Evolutionary conservation across 352 stramenopile genomes (phyloP).

Genomic region (Phytophthora citricola): DNA sequence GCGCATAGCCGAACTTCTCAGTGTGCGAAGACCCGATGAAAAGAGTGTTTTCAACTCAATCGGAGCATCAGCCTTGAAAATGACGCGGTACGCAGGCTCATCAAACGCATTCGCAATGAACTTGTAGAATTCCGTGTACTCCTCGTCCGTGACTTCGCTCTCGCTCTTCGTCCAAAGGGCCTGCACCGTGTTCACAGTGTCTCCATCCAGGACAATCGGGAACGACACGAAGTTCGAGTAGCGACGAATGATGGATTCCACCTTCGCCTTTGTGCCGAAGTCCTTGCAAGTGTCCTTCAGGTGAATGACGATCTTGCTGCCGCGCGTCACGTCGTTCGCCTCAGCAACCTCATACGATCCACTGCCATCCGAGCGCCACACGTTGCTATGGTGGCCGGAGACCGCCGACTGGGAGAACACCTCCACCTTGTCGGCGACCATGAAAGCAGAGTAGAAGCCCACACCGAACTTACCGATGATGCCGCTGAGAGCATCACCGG

Average conservation of each 20-base stretch:
- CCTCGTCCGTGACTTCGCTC: slow-evolving; percentile 95
- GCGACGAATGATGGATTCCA: slow-evolving; percentile 98
- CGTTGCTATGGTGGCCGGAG: slow-evolving; percentile 50
- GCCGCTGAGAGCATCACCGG: slow-evolving; percentile 79
- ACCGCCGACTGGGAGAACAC: slow-evolving; percentile 90
- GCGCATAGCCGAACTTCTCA: slow-evolving; percentile 96
- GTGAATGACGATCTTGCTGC: slow-evolving; percentile 98
- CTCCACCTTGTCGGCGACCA: slow-evolving; percentile 97
- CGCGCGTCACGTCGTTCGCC: slow-evolving; percentile 77
- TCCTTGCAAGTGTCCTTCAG: slow-evolving; percentile 97
- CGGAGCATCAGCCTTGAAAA: slow-evolving; percentile 98
- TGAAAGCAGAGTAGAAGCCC: slow-evolving; percentile 99
- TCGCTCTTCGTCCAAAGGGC: slow-evolving; percentile 98
- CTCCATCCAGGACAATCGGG: slow-evolving; percentile 97
- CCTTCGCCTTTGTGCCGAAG: slow-evolving; percentile 91
- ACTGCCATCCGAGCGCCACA: slow-evolving; percentile 86
- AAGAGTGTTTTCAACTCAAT: slow-evolving; percentile 99
- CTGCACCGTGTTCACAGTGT: slow-evolving; percentile 98
- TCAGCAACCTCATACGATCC: slow-evolving; percentile 84
- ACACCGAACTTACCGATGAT: slow-evolving; percentile 99
- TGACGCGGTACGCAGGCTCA: slow-evolving; percentile 93
- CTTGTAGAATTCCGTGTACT: slow-evolving; percentile 98
- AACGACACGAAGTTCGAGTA: slow-evolving; percentile 99
- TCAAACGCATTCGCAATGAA: slow-evolving; percentile 97
- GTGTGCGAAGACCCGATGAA: slow-evolving; percentile 97